phyloP scores from a whole-genome alignment of 352 stramenopile genomes.

The Phytophthora parvispora region DNA sequence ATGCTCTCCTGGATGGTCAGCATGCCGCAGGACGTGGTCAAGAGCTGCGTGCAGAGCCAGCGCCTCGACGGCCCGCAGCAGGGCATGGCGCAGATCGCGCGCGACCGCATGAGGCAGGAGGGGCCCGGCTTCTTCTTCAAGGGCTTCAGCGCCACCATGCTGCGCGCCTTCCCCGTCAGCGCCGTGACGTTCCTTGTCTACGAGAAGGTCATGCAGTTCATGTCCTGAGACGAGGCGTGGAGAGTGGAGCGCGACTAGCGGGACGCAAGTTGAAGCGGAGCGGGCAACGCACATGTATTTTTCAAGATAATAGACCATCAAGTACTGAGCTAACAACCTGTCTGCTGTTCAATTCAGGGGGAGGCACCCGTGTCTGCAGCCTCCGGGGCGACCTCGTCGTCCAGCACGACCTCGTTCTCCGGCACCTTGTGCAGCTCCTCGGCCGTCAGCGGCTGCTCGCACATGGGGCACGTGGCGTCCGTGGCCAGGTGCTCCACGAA shows the following conservation, averaged over 20 bases:
- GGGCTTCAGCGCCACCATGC: conserved; percentile 76
- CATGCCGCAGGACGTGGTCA: conserved; percentile 90
- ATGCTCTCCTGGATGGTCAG: conserved; percentile 82
- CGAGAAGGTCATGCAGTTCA: conserved; percentile 81
- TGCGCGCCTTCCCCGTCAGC: conserved; percentile 82
- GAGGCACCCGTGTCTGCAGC: conserved; percentile 14
- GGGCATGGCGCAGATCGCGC: conserved; percentile 51
- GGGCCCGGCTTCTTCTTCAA: conserved; percentile 81
- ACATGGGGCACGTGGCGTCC: conserved; percentile 83
- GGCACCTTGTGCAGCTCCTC: conserved; percentile 44
- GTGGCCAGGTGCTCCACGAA: conserved; percentile 85
- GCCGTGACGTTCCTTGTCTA: conserved; percentile 88
- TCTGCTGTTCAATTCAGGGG: too few species aligned
- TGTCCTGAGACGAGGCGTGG: conserved; percentile 42
- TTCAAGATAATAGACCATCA: conserved; percentile 18
- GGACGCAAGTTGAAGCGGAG: background rate
- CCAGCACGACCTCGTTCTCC: conserved; percentile 58
- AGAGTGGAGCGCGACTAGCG: background rate
- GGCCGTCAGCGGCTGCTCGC: conserved; percentile 59
- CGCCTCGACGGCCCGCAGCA: conserved; percentile 37
- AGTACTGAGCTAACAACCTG: conserved; percentile 1
- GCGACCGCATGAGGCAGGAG: conserved; percentile 54
- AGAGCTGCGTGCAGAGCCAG: conserved; percentile 89
- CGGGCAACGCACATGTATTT: conserved; percentile 14
- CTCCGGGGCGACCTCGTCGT: conserved; percentile 35